Percentiles rank a stretch among this genome's conserved stretches.
Evolutionary conservation across 2,329 filamentous ascomycete species (phyloP).

Genomic region (Arthrinium phaeospermum): DNA sequence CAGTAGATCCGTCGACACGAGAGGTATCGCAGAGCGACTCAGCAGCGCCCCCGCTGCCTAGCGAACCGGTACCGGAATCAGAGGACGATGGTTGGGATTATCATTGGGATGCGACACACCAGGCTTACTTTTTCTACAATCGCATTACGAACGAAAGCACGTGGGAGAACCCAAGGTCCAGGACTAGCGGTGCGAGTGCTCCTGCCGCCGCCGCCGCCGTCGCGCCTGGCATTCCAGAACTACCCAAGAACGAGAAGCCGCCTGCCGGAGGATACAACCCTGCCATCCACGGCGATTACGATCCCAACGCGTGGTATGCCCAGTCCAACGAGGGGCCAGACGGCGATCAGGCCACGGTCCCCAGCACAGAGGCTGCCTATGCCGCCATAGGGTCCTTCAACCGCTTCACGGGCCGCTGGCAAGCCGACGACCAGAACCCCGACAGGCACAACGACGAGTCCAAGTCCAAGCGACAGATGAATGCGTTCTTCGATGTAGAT

Average conservation of each 20-base stretch:
- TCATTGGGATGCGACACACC: conserved; percentile 72
- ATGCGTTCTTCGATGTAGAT: conserved; percentile 94
- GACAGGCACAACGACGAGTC: conserved; percentile 86
- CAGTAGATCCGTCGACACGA: neutral
- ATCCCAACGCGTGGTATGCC: conserved; percentile 94
- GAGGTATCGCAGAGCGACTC: conserved; percentile 26
- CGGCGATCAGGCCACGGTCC: conserved; percentile 40
- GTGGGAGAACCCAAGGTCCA: conserved; percentile 85
- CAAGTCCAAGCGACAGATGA: conserved; percentile 87
- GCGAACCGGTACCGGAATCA: conserved; percentile 40
- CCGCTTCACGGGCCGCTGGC: conserved; percentile 85
- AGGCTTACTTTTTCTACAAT: conserved; percentile 86
- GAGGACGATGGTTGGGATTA: conserved; percentile 82
- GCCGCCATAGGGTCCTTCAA: conserved; percentile 81
- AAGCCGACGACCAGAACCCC: conserved; percentile 68
- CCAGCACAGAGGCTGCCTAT: conserved; percentile 56
- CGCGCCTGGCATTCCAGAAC: conserved; percentile 32
- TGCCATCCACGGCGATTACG: conserved; percentile 94
- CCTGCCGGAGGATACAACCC: conserved; percentile 87
- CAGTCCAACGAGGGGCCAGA: conserved; percentile 54
- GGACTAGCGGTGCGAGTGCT: conserved; percentile 58
- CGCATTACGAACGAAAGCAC: conserved; percentile 76
- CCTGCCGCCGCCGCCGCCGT: conserved; percentile 33
- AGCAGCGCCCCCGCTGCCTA: conserved; percentile 42
- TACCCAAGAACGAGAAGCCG: conserved; percentile 43